Conservation (phyloP, 1,284 basidiomycete species). For the Tilletia setariae region DNA sequence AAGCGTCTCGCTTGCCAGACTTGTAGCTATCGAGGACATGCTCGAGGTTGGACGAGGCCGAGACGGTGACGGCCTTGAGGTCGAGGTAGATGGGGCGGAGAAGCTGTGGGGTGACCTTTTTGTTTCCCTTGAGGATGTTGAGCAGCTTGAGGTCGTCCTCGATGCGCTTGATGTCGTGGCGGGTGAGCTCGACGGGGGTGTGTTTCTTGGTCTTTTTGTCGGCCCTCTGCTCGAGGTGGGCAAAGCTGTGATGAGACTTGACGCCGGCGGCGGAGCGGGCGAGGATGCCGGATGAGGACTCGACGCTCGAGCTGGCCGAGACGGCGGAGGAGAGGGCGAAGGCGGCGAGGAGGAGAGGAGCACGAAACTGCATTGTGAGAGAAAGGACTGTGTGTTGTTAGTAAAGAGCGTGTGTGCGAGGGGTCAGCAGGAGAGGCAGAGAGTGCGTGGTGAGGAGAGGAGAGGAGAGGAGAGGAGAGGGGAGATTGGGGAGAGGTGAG, state of each 20-base stretch:
- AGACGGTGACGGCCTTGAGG: not conserved
- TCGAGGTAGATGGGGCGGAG: not conserved
- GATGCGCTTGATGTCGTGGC: not conserved
- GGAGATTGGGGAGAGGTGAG: too few relatives aligned
- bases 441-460: too few relatives aligned
- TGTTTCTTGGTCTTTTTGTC: not conserved
- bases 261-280: not conserved
- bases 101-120: not conserved
- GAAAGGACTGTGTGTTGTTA: not conserved
- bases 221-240: not conserved
- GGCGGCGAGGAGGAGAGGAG: not conserved
- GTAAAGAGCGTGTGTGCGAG: too few relatives aligned
- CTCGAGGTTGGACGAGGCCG: not conserved
- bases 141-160: conserved; percentile 3
- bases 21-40: not conserved
- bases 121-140: not conserved
- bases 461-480: too few relatives aligned
- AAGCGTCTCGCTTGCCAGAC: not conserved
- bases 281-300: not conserved
- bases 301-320: not conserved
- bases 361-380: not conserved
- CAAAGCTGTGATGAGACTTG: not conserved
- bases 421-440: too few relatives aligned
- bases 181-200: not conserved
- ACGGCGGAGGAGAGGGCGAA: not conserved